These are phyloP conservation scores for Rhododendron molle DNA, from an alignment of 148 eudicot species.

Conservation along the genomic window DNA sequence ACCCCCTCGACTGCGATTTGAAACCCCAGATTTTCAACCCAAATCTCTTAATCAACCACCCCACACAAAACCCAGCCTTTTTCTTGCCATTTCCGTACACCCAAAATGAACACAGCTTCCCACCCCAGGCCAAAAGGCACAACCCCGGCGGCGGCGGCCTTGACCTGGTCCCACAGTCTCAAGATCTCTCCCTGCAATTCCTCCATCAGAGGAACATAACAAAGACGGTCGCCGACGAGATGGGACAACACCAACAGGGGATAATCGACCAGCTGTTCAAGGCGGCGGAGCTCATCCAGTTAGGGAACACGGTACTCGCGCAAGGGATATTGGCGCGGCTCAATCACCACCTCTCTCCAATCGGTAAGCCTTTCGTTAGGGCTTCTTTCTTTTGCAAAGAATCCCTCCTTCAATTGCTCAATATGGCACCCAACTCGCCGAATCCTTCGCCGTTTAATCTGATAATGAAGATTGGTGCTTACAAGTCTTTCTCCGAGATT, in stretches of 20 bases:
- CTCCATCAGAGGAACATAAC: conserved; percentile 29
- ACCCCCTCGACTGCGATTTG: conserved; percentile 30
- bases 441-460: conserved; percentile 57
- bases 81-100: conserved; percentile 34
- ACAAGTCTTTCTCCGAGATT: conserved; percentile 80
- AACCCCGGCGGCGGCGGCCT: conserved; percentile 58
- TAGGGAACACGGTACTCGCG: conserved; percentile 82
- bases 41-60: conserved; percentile 42
- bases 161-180: conserved; percentile 18
- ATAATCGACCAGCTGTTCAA: conserved; percentile 72
- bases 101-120: conserved; percentile 32
- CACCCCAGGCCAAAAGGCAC: conserved; percentile 59
- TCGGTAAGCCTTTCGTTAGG: conserved; percentile 74
- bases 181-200: conserved; percentile 26
- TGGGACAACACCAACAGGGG: conserved; percentile 49
- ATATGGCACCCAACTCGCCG: conserved; percentile 18
- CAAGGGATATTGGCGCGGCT: conserved; percentile 99
- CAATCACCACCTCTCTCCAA: conserved; percentile 94
- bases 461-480: conserved; percentile 78
- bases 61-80: conserved; percentile 41
- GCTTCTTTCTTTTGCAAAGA: conserved; percentile 80
- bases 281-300: conserved; percentile 72
- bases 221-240: conserved; percentile 36
- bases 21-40: conserved; percentile 51
- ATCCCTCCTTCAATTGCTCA: conserved; percentile 57